Evolutionary conservation across 73 alveolate genomes (phyloP).

Genomic region (Stentor roeselii): DNA sequence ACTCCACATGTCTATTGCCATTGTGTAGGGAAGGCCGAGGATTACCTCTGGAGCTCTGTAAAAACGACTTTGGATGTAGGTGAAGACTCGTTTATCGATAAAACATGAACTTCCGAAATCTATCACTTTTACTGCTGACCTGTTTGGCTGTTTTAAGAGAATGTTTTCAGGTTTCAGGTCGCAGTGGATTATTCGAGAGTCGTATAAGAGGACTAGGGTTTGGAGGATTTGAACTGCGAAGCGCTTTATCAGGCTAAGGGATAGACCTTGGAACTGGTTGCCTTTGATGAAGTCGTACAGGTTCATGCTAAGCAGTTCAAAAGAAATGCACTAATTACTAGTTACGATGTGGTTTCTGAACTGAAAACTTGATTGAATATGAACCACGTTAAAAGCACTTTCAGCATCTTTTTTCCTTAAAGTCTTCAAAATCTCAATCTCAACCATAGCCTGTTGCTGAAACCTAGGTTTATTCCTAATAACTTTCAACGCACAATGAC

Average conservation of each 20-base stretch:
- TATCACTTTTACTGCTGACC: constrained; percentile 71
- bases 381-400: constrained; percentile 42
- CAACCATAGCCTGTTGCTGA: constrained; percentile 72
- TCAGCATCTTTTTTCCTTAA: constrained; percentile 49
- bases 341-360: constrained; percentile 68
- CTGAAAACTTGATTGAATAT: constrained; percentile 62
- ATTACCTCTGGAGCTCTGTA: constrained; percentile 81
- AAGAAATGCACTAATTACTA: constrained; percentile 53
- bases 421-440: constrained; percentile 64
- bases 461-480: constrained; percentile 68
- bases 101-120: constrained; percentile 87
- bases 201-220: constrained; percentile 59
- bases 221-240: constrained; percentile 52
- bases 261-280: constrained; percentile 62
- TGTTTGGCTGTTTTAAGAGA: constrained; percentile 55
- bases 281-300: constrained; percentile 67
- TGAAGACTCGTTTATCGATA: constrained; percentile 56
- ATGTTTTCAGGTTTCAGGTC: constrained; percentile 94
- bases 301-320: constrained; percentile 70
- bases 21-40: constrained; percentile 52
- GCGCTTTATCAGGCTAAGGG: constrained; percentile 25
- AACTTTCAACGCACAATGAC: constrained; percentile 75
- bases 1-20: constrained; percentile 81
- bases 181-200: constrained; percentile 75
- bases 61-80: constrained; percentile 40